Percentiles rank a stretch among this genome's conserved stretches.
Evolutionary conservation across 2,329 filamentous ascomycete genomes (phyloP).

Genomic region (Exophiala calicioides): DNA sequence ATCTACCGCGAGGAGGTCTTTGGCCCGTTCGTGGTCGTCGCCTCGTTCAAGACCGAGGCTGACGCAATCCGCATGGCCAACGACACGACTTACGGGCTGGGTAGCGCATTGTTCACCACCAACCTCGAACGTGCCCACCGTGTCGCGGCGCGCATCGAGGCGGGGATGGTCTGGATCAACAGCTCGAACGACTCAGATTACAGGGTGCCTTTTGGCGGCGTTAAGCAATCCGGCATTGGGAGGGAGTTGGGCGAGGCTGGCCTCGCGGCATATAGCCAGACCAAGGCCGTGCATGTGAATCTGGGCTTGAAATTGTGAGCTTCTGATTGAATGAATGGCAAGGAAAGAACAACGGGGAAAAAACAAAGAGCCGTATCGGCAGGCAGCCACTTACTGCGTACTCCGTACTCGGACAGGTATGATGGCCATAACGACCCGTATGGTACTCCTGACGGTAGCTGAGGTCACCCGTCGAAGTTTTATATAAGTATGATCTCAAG

Average conservation of each 20-base stretch:
- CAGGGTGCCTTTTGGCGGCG: constrained; percentile 45
- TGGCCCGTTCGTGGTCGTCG: constrained; percentile 45
- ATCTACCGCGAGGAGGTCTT: constrained; percentile 48
- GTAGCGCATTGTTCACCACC: constrained; percentile 45
- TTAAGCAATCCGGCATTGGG: constrained; percentile 53
- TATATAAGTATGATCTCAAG: too few species aligned
- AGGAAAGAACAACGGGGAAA: too few species aligned
- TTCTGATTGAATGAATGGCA: too few species aligned
- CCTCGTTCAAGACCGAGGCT: constrained; percentile 42
- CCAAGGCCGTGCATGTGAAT: constrained; percentile 46
- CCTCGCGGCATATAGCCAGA: constrained; percentile 42
- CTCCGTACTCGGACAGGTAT: too few species aligned
- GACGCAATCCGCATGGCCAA: constrained; percentile 44
- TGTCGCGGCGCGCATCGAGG: constrained; percentile 45
- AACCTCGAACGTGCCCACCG: constrained; percentile 45
- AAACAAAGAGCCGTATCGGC: too few species aligned
- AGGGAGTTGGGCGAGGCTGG: constrained; percentile 49
- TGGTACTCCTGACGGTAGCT: too few species aligned
- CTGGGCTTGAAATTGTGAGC: constrained; percentile 38
- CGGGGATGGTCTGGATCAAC: constrained; percentile 52
- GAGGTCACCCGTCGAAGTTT: too few species aligned
- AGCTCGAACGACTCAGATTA: constrained; percentile 46
- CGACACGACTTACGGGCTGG: constrained; percentile 45
- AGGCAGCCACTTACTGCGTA: too few species aligned
- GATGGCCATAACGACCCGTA: too few species aligned